Percentiles rank a stretch among this genome's conserved stretches.
phyloP scores from a whole-genome alignment of 2,329 filamentous ascomycete genomes.

The Didymella lethalis region DNA sequence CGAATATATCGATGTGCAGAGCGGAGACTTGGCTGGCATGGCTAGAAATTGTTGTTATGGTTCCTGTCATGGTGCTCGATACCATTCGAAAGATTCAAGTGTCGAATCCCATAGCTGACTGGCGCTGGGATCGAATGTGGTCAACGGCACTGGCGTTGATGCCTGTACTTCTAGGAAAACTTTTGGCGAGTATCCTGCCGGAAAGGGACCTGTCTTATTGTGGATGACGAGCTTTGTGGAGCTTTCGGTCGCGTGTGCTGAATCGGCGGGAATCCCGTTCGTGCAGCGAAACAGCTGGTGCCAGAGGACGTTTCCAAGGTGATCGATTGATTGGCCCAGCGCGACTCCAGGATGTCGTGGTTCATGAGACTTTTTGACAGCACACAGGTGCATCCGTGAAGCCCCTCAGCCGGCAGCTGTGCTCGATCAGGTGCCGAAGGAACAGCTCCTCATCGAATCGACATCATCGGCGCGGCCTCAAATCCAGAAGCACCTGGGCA shows the following conservation, averaged over 20 bases:
- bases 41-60: not conserved
- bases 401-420: constrained; percentile 1
- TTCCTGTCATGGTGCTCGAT: not conserved
- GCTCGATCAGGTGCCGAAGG: constrained; percentile 12
- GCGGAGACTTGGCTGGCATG: not conserved
- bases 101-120: not conserved
- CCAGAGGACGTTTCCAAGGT: constrained; percentile 12
- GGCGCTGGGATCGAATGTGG: not conserved
- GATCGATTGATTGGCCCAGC: constrained; percentile 12
- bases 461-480: constrained; percentile 18
- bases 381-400: constrained; percentile 4
- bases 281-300: constrained; percentile 21
- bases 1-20: not conserved
- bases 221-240: constrained; percentile 15
- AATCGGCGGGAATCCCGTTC: constrained; percentile 11
- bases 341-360: not conserved
- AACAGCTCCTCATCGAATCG: constrained; percentile 5
- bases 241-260: constrained; percentile 16
- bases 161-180: not conserved
- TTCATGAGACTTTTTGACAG: constrained; percentile 2
- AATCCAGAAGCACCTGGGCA: constrained; percentile 23
- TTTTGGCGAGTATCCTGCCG: not conserved
- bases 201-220: constrained; percentile 5
- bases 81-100: not conserved
- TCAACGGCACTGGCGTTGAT: not conserved